Base-by-base conservation (phyloP, 805 yeast species). In the Ogataea chonburiensis region DNA sequence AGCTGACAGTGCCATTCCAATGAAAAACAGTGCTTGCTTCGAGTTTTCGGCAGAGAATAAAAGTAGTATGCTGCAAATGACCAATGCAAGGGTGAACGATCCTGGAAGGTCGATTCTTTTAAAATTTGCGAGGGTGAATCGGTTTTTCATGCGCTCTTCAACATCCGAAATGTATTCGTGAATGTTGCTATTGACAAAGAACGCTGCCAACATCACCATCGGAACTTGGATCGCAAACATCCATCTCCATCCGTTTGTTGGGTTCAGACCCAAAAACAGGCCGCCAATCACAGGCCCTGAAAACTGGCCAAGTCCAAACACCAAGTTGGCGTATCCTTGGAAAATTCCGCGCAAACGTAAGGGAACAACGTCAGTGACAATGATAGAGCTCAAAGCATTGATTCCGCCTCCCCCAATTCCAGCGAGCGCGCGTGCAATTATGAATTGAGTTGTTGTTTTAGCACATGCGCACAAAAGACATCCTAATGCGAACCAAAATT, bases 331-430 rank as follows among this genome's bases (percentile, higher is more conserved):
- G 42, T 66, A 67, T 1, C 81, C 81, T 51, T 74, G 74, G 44
- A 62, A 76, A 30, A 74, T 56, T 3, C 78, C 78, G 42, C 83
- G 61, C 42, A 72, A 67, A 37, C 72, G 63, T 21, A 75, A 53
- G 0, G 80, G 72, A 7, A 76, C 76, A 17, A 75, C 66, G 52
- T 77, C 83, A 17, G 77, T 71, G 28, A 74, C 69, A 19, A 77
- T 61, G 18, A 77, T 75, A 48, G 70, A 69, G 4, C 76, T 62
- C 22, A 76, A 46, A 0, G 79, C 70, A 21, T 67, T 65, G 27
- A 73, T 62, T 3, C 81, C 82, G 5, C 80, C 80, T 12, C 74
- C 71, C 1, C 82, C 83, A 18, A 76, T 61, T 26, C 83, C 83
- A 0, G 79, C 75, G 13, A 76, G 46, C 0, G 77, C 81, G 45